Conservation (phyloP, 2,329 filamentous ascomycete genomes). For the Botrytis tulipae region DNA sequence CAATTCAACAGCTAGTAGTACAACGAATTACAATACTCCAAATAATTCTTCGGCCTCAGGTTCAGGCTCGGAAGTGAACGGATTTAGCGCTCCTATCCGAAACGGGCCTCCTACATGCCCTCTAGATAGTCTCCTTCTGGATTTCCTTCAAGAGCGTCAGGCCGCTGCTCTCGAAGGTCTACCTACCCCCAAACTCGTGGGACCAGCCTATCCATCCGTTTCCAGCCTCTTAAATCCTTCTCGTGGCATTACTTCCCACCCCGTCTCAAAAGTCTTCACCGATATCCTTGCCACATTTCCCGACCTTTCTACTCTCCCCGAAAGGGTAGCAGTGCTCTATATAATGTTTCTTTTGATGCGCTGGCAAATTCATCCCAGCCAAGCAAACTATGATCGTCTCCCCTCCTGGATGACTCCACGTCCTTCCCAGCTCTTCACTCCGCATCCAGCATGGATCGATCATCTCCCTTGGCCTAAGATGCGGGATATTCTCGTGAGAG, state of each 20-base stretch:
- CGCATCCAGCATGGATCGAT: constrained; percentile 81
- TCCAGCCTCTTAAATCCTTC: constrained; percentile 74
- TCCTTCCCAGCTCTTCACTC: constrained; percentile 60
- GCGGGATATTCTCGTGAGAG: constrained; percentile 62
- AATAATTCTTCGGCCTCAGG: constrained; percentile 18
- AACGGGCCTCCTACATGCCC: constrained; percentile 71
- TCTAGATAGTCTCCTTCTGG: constrained; percentile 74
- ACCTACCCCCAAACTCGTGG: constrained; percentile 63
- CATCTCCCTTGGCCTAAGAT: constrained; percentile 76
- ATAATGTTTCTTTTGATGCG: constrained; percentile 84
- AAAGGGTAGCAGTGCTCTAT: constrained; percentile 79
- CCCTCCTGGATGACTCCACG: constrained; percentile 71
- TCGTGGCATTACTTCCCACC: constrained; percentile 62
- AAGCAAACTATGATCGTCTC: constrained; percentile 74
- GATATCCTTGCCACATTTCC: constrained; percentile 85
- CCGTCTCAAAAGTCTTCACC: constrained; percentile 79
- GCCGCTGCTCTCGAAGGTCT: constrained; percentile 65
- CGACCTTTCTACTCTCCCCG: constrained; percentile 72
- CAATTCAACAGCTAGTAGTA: constrained; percentile 28
- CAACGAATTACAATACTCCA: constrained; percentile 33
- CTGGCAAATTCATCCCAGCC: constrained; percentile 78
- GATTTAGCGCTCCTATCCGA: constrained; percentile 43
- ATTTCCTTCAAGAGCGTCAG: constrained; percentile 70
- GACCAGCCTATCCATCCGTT: constrained; percentile 77
- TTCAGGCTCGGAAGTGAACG: constrained; percentile 34